Base-by-base conservation (phyloP, 345 rosid genomes). In the Boechera retrofracta region DNA sequence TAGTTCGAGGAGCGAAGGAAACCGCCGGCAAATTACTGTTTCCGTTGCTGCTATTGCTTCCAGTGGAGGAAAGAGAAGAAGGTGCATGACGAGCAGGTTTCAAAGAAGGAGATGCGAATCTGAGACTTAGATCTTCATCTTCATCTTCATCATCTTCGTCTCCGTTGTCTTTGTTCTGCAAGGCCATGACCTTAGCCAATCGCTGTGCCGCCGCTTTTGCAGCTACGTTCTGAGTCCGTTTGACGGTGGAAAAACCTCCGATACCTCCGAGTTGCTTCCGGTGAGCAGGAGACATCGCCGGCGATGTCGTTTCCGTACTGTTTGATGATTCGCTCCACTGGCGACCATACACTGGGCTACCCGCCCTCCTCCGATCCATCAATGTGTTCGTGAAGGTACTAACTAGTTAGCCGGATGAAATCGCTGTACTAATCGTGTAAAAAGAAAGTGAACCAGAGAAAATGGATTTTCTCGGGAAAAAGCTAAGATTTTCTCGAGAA, bases 191-290 rank as follows among this genome's bases (percentile, higher is more conserved):
- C 79, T 88, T 86, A 83, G 99, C 98, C 2, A 96, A 85, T 44
- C 98, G 88, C 75, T 83, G 96, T 0, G 99, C 99, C 7, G 99
- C 99, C 5, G 97, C 98, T 86, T 93, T 93, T 7, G 99, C 94
- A 52, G 99, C 98, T 8, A 91, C 91, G 86, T 95, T 92, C 70
- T 93, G 99, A n/a, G 92, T 83, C 48, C 96, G 92, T 78, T 93
- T 96, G 76, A 89, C 80, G 44, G 94, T 88, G 39, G 98, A 92
- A 62, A 84, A 69, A 36, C 89, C 89, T 18, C 85, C 82, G 13
- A 67, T 66, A 21, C 85, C 77, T 9, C 85, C 91, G 6, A 74
- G 75, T 12, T 83, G 87, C 29, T 88, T 81, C 67, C 98, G 89
- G 81, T 89, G 98, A 42, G 97, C 98, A 68, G 94, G 98, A 4